Evolutionary conservation across 2,329 filamentous ascomycete genomes (phyloP), one percentile per base, ranked within the genome.

Genomic region (Paecilomyces niveus): DNA sequence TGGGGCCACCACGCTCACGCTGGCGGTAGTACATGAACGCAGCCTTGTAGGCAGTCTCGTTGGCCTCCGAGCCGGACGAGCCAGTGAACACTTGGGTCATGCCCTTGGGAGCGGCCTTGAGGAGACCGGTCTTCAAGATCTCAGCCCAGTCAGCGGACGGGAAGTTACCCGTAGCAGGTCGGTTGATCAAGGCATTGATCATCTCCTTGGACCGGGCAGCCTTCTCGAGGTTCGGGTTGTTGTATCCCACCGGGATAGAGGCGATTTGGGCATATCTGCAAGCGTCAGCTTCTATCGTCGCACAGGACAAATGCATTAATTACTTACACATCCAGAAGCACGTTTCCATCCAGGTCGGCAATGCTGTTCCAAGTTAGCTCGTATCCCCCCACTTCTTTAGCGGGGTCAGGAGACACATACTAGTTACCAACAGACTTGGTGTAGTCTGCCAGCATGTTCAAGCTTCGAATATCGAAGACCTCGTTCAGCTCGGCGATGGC

Each of bases 31-130:
- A 95, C 87, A 96, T 96, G 79, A 96, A 96, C 54, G 92, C 92
- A 8, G 92, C 92, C 80, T 96, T 96, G 84, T 91, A 96, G 51
- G 92, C 92, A 33, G 90, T 89, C 79, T 96, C 92, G 78, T 96
- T 96, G 76, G 92, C 92, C 70, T 96, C 92, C 21, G 90, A 95
- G 61, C 92, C 92, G 57, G 91, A 85, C 81, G 91, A 89, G 64
- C 88, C 90, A 18, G 92, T 96, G 79, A 96, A 96, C 66, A 96
- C 91, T 75, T 96, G 89, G 80, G 92, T 79, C 62, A 93, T 79
- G 33, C 92, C 92, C 72, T 88, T 88, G 60, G 92, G 92, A 0
- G 92, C 90, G 54, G 90, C 90, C 68, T 84, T 86, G 66, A 97
- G 85, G 62, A 95, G 85, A 67, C 92, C 90, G 1, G 86, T 85